A percentile compares a stretch with the other conserved stretches of the same genome.
Conservation (phyloP, 352 stramenopile species). For the Phytophthora podocarpi region DNA sequence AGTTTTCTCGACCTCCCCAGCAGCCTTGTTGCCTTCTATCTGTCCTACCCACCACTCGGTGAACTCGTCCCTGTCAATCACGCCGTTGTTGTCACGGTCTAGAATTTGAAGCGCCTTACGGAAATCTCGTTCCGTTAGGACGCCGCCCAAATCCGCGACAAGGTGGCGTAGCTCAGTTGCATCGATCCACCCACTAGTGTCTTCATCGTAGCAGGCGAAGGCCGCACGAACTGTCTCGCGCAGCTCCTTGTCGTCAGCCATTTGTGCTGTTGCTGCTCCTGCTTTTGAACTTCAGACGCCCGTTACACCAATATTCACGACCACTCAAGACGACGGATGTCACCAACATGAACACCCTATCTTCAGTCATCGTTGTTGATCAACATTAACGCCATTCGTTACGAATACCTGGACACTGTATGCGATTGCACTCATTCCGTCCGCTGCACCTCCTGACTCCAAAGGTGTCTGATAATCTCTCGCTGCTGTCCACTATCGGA, state of each 20-base stretch:
- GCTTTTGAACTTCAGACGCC: neutral
- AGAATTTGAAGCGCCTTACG: conserved; percentile 42
- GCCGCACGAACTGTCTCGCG: conserved; percentile 57
- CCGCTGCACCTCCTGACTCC: conserved; percentile 45
- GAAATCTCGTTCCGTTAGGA: conserved; percentile 54
- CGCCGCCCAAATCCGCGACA: conserved; percentile 60
- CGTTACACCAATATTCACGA: conserved; percentile 1
- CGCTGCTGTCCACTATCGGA: conserved; percentile 49
- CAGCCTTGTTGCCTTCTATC: conserved; percentile 36
- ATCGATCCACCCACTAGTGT: conserved; percentile 63
- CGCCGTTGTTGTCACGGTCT: conserved; percentile 55
- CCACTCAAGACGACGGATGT: no score
- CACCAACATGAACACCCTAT: no score
- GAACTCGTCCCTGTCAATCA: conserved; percentile 69
- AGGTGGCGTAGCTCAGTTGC: conserved; percentile 49
- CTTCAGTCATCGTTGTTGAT: no score
- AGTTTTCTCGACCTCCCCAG: conserved; percentile 52
- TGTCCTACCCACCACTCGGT: conserved; percentile 56
- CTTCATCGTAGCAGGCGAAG: conserved; percentile 66
- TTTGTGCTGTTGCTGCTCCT: neutral
- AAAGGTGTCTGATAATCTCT: conserved; percentile 80
- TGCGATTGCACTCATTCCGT: neutral
- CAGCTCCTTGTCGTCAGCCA: conserved; percentile 42
- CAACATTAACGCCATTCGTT: neutral
- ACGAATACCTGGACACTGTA: no score